Conservation (phyloP, 2,329 filamentous ascomycete species). For the Fusarium sp. region DNA sequence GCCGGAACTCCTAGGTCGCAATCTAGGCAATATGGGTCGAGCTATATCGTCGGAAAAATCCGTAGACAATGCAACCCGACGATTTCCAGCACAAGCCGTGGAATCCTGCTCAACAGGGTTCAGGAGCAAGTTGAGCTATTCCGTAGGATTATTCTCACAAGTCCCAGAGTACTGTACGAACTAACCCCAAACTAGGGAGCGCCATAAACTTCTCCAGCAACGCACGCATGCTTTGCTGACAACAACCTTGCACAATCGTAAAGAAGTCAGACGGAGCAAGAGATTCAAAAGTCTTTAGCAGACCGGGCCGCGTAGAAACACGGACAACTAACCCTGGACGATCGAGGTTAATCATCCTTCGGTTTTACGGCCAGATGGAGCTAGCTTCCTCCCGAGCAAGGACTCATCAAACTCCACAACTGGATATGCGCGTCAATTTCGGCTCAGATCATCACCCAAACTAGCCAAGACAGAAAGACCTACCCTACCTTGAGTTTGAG, state of each 20-base stretch:
- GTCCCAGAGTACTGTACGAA: neutral
- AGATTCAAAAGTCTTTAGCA: conserved; percentile 10
- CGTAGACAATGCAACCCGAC: neutral
- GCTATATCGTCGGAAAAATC: conserved; percentile 12
- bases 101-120: neutral
- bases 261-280: conserved; percentile 1
- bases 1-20: conserved; percentile 6
- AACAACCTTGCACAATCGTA: neutral
- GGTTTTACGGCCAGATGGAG: conserved; percentile 39
- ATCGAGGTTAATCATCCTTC: conserved; percentile 36
- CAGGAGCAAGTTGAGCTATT: neutral
- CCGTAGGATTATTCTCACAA: conserved; percentile 4
- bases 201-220: neutral
- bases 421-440: conserved; percentile 23
- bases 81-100: conserved; percentile 14
- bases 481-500: conserved; percentile 8
- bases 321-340: conserved; percentile 4
- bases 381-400: conserved; percentile 29
- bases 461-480: conserved; percentile 18
- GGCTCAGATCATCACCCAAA: conserved; percentile 28
- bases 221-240: neutral
- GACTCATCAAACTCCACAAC: conserved; percentile 26
- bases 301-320: conserved; percentile 10
- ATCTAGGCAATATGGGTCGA: conserved; percentile 9
- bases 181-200: neutral